phyloP scores from a whole-genome alignment of 176 grass and related monocot genomes.

The Melocanna baccifera region DNA sequence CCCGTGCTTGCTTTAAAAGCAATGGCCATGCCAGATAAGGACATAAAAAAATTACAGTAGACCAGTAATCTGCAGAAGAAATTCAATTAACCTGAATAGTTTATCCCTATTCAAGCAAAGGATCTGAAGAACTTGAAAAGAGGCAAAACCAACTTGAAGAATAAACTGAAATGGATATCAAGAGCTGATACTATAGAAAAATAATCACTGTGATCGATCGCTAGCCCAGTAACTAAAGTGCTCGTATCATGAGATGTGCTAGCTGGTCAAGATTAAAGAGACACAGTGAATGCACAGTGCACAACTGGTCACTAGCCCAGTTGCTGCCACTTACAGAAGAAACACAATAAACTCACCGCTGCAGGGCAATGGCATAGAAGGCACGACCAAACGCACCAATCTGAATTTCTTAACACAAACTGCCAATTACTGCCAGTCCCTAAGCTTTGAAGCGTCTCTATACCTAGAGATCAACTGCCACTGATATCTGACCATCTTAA shows the following conservation, averaged over 20 bases:
- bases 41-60: not conserved
- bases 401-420: not conserved
- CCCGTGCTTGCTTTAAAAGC: slow-evolving; percentile 37
- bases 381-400: not conserved
- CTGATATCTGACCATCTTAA: too few relatives aligned
- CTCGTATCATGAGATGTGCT: not conserved
- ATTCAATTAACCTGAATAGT: not conserved
- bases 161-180: not conserved
- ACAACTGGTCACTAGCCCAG: not conserved
- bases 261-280: not conserved
- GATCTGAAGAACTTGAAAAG: not conserved
- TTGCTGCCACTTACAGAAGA: not conserved
- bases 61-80: slow-evolving; percentile 22
- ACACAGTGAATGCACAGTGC: not conserved
- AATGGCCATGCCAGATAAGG: slow-evolving; percentile 43
- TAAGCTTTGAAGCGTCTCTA: too few relatives aligned
- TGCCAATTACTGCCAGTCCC: not conserved
- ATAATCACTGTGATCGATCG: not conserved
- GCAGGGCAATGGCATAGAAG: not conserved
- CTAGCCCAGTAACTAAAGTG: not conserved
- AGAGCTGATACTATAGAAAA: not conserved
- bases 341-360: not conserved
- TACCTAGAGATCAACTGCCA: too few relatives aligned
- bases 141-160: not conserved
- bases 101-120: not conserved